phyloP scores from a whole-genome alignment of 1,139 yeast genomes.

The Hemisphaericaspora lyxosophila region DNA sequence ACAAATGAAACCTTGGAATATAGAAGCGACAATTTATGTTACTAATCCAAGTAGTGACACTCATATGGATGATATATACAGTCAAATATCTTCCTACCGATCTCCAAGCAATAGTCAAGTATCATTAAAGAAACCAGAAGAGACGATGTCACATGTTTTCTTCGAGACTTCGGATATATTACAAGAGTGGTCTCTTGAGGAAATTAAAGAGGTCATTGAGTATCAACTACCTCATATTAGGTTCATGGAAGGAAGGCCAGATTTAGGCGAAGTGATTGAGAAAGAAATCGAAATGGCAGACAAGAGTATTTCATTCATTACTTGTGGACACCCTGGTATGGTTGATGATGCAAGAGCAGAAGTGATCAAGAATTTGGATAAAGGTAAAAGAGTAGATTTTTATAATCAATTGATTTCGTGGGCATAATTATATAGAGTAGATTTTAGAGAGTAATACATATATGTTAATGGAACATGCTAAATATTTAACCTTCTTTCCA shows the following conservation, averaged over 20 bases:
- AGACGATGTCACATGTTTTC: slow-evolving; percentile 34
- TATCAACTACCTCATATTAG: slow-evolving; percentile 20
- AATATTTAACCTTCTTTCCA: too few species aligned
- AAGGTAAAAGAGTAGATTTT: slow-evolving; percentile 24
- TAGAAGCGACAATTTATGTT: not conserved
- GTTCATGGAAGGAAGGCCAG: slow-evolving; percentile 31
- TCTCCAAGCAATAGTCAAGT: too few species aligned
- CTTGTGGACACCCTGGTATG: slow-evolving; percentile 41
- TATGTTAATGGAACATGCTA: too few species aligned
- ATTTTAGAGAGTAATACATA: too few species aligned
- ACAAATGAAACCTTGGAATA: not conserved
- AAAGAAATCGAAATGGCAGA: slow-evolving; percentile 23
- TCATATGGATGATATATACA: not conserved
- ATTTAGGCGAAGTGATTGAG: slow-evolving; percentile 20
- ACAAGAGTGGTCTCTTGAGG: slow-evolving; percentile 4
- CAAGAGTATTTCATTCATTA: slow-evolving; percentile 32
- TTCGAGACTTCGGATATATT: not conserved
- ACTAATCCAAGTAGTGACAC: not conserved
- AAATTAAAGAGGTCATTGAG: slow-evolving; percentile 11
- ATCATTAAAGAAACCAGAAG: too few species aligned
- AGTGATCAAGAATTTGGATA: slow-evolving; percentile 21
- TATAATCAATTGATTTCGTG: slow-evolving; percentile 23
- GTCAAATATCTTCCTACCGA: too few species aligned
- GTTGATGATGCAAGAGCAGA: slow-evolving; percentile 30
- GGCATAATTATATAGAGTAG: too few species aligned